These are phyloP conservation scores for Backusella macrospora DNA, from an alignment of 192 early-diverging fungal genomes.

Conservation along the genomic window DNA sequence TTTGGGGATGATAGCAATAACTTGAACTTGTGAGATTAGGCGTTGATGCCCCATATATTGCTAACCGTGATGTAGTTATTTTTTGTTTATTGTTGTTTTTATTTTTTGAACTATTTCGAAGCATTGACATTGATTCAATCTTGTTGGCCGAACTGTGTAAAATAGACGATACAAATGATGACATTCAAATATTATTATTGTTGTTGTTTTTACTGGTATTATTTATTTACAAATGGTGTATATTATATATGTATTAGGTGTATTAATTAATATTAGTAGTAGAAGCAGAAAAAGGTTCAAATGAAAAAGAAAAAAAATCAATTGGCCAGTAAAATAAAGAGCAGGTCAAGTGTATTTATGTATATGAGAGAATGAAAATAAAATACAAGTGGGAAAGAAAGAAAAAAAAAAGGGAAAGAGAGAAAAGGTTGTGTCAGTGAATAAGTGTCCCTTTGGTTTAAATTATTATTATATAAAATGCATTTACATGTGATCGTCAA, in stretches of 20 bases:
- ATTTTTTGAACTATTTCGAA: not conserved
- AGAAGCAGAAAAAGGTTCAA: not conserved
- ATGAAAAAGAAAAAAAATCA: not conserved
- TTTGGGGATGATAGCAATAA: slow-evolving; percentile 11
- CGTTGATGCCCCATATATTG: slow-evolving; percentile 10
- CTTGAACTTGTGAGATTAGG: not conserved
- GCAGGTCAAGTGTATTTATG: no score
- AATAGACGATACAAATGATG: slow-evolving; percentile 25
- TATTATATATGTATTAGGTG: slow-evolving; percentile 2
- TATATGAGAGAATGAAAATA: not conserved
- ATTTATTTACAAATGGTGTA: slow-evolving; percentile 7
- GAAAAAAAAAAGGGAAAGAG: no score
- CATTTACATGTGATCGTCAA: slow-evolving; percentile 16
- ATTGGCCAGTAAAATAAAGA: no score
- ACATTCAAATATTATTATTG: not conserved
- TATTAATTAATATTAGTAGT: not conserved
- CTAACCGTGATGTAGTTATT: not conserved
- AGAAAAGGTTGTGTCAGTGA: not conserved
- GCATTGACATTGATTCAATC: slow-evolving; percentile 18
- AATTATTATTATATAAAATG: slow-evolving; percentile 10
- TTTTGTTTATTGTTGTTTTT: not conserved
- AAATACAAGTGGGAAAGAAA: not conserved
- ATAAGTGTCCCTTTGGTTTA: not conserved
- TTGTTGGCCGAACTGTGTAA: slow-evolving; percentile 23
- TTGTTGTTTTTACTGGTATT: not conserved